A percentile compares a stretch with the other conserved stretches of the same genome.
phyloP scores from a whole-genome alignment of 257 asterid species.

The Echites panduratus region DNA sequence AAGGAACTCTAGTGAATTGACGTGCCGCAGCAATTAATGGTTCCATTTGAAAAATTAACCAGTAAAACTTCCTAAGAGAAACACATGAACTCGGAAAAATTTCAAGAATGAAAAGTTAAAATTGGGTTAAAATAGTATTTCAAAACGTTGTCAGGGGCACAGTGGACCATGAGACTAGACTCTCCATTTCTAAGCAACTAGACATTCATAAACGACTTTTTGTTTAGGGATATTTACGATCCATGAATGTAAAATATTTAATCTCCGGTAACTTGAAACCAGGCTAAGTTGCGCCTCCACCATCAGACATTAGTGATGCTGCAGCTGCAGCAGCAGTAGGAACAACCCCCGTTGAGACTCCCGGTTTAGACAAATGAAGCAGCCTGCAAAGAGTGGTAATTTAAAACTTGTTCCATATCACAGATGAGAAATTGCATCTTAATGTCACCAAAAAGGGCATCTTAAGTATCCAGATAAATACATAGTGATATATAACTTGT shows the following conservation, averaged over 20 bases:
- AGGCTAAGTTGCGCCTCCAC: constrained; percentile 63
- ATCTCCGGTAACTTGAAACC: neutral
- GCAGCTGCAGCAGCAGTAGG: constrained; percentile 98
- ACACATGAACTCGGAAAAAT: neutral
- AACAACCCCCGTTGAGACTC: constrained; percentile 72
- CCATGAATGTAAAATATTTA: neutral
- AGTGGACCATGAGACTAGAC: neutral
- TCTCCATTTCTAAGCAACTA: neutral
- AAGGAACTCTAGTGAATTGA: neutral
- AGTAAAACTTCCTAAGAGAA: no score
- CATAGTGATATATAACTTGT: neutral
- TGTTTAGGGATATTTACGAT: no score
- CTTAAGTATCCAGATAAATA: neutral
- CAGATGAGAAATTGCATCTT: neutral
- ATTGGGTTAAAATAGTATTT: neutral
- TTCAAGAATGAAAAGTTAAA: neutral
- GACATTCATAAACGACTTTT: neutral
- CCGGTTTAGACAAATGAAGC: constrained; percentile 88
- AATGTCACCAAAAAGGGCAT: neutral
- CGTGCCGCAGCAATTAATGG: neutral
- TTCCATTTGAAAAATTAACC: neutral
- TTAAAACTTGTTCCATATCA: neutral
- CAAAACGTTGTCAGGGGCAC: neutral
- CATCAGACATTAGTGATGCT: constrained; percentile 91
- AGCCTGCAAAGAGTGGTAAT: constrained; percentile 47